Evolutionary conservation across 1,139 yeast species (phyloP).

Genomic region (Torulaspora pretoriensis): DNA sequence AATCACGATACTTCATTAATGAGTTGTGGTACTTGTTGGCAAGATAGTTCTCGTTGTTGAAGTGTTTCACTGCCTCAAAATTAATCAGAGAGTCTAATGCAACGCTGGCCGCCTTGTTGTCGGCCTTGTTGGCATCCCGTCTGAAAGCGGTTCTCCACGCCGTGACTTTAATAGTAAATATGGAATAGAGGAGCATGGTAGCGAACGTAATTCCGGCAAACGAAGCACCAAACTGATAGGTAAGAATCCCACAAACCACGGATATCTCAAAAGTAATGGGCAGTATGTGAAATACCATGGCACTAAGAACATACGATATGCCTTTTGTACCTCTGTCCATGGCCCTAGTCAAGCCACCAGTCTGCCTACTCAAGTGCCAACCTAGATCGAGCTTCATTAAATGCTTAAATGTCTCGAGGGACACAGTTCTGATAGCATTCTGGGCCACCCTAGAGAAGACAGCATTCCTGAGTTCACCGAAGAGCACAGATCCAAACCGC

Average conservation of each 20-base stretch:
- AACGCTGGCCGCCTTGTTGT: conserved; percentile 88
- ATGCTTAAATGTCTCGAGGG: conserved; percentile 81
- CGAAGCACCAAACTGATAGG: conserved; percentile 83
- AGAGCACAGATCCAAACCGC: conserved; percentile 86
- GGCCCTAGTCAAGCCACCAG: conserved; percentile 94
- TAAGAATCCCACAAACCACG: conserved; percentile 87
- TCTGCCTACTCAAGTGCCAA: conserved; percentile 85
- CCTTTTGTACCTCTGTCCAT: conserved; percentile 98
- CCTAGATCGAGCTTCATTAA: conserved; percentile 79
- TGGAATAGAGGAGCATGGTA: conserved; percentile 83
- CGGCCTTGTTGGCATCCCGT: conserved; percentile 88
- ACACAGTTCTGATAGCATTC: conserved; percentile 86
- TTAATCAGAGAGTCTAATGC: conserved; percentile 92
- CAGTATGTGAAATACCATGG: conserved; percentile 94
- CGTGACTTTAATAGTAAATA: conserved; percentile 86
- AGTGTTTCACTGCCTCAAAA: conserved; percentile 90
- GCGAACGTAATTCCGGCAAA: conserved; percentile 86
- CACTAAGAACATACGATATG: conserved; percentile 83
- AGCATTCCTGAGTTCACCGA: conserved; percentile 93
- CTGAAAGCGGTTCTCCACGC: conserved; percentile 95
- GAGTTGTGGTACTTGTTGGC: conserved; percentile 78
- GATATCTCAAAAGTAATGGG: conserved; percentile 91
- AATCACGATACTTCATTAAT: conserved; percentile 67
- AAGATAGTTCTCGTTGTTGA: conserved; percentile 82
- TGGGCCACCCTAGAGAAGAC: conserved; percentile 95